A percentile compares a stretch with the other conserved stretches of the same genome.
These are phyloP conservation scores for Sphaerobolus stellatus DNA, from an alignment of 1,284 basidiomycete species.

Conservation along the genomic window DNA sequence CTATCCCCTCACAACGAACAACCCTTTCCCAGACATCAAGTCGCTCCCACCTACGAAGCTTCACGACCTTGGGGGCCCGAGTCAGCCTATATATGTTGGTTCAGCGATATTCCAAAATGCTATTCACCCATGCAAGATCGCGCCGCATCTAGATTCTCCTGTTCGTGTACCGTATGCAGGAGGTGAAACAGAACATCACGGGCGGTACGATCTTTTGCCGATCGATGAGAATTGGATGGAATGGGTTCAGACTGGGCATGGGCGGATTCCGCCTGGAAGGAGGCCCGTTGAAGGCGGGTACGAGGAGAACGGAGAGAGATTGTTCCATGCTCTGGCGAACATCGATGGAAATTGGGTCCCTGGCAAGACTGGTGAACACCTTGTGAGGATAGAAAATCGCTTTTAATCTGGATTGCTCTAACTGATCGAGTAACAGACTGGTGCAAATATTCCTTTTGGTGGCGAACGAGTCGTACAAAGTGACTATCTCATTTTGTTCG, in stretches of 20 bases:
- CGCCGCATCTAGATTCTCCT: constrained; percentile 49
- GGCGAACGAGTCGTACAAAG: constrained; percentile 45
- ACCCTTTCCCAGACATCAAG: constrained; percentile 45
- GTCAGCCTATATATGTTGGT: constrained; percentile 61
- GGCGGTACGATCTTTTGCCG: constrained; percentile 69
- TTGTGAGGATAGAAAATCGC: constrained; percentile 43
- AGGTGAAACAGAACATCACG: constrained; percentile 54
- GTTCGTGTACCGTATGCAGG: constrained; percentile 66
- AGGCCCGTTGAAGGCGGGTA: constrained; percentile 57
- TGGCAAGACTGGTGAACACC: constrained; percentile 69
- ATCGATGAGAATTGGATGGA: constrained; percentile 67
- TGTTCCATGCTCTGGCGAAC: constrained; percentile 55
- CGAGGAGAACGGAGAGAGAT: constrained; percentile 38
- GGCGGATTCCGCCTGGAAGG: constrained; percentile 54
- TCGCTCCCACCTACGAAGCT: constrained; percentile 47
- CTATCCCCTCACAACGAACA: constrained; percentile 47
- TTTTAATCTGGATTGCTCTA: not conserved
- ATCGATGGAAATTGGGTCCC: constrained; percentile 58
- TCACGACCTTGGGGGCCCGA: constrained; percentile 46
- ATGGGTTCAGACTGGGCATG: constrained; percentile 59
- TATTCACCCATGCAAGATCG: constrained; percentile 80
- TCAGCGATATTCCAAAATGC: constrained; percentile 64
- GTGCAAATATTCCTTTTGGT: constrained; percentile 41
- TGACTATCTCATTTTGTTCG: constrained; percentile 60
- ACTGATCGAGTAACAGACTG: constrained; percentile 34